phyloP scores from a whole-genome alignment of 176 grass and related monocot species.

The barley (Hordeum vulgare) region MorexV3_pseudomolecules_assembly NC_058518.1:400599977-400600476 shows the following conservation, averaged over 20 bases:
- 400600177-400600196: slow-evolving; percentile 14
- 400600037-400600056: slow-evolving; percentile 52
- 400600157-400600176: slow-evolving; percentile 36
- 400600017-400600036: slow-evolving; percentile 68
- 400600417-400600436: not conserved
- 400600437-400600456: not conserved
- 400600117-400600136: slow-evolving; percentile 44
- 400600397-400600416: not conserved
- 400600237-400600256: slow-evolving; percentile 50
- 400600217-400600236: slow-evolving; percentile 60
- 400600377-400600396: not conserved
- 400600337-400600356: not conserved
- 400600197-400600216: slow-evolving; percentile 48
- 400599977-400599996: slow-evolving; percentile 75
- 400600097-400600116: slow-evolving; percentile 37
- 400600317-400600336: not conserved
- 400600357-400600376: not conserved
- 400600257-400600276: slow-evolving; percentile 17
- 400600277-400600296: not conserved
- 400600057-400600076: slow-evolving; percentile 51
- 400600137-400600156: slow-evolving; percentile 46
- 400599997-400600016: slow-evolving; percentile 66
- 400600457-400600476: not conserved
- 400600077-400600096: slow-evolving; percentile 37
- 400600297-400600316: slow-evolving; percentile 10